A percentile compares a stretch with the other conserved stretches of the same genome.
Evolutionary conservation across 306 rosid genomes (phyloP).

Genomic region (Carpinus viminea): DNA sequence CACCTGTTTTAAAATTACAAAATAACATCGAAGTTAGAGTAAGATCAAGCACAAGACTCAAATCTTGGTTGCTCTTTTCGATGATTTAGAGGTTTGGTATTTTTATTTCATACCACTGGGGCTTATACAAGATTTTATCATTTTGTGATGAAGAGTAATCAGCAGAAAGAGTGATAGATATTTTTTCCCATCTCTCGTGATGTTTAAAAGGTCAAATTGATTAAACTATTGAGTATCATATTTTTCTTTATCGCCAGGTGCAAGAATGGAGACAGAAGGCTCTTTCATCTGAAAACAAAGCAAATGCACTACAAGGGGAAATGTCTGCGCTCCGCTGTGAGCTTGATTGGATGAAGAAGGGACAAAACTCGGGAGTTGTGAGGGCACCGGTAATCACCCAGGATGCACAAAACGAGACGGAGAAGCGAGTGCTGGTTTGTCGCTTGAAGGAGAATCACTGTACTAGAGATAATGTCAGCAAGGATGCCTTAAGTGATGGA

Average conservation of each 20-base stretch:
- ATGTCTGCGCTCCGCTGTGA: slow-evolving; percentile 39
- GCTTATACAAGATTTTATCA: too few relatives aligned
- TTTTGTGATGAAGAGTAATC: too few relatives aligned
- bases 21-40: background rate
- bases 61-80: background rate
- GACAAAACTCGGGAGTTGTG: slow-evolving; percentile 19
- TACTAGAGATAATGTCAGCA: slow-evolving; percentile 29
- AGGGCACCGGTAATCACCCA: slow-evolving; percentile 17
- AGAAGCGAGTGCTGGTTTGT: slow-evolving; percentile 79
- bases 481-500: slow-evolving; percentile 41
- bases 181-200: too few relatives aligned
- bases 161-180: background rate
- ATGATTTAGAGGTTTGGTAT: too few relatives aligned
- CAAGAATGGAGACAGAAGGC: slow-evolving; percentile 90
- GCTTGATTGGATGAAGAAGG: slow-evolving; percentile 45
- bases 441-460: slow-evolving; percentile 55
- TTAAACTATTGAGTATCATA: background rate
- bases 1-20: background rate
- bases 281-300: slow-evolving; percentile 52
- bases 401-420: slow-evolving; percentile 60
- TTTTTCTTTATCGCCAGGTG: slow-evolving; percentile 49
- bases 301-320: slow-evolving; percentile 46
- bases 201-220: background rate
- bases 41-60: background rate
- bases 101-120: too few relatives aligned